These are phyloP conservation scores for Stephania cephalantha DNA, from an alignment of 164 flowering plant genomes.

Conservation along the genomic window DNA sequence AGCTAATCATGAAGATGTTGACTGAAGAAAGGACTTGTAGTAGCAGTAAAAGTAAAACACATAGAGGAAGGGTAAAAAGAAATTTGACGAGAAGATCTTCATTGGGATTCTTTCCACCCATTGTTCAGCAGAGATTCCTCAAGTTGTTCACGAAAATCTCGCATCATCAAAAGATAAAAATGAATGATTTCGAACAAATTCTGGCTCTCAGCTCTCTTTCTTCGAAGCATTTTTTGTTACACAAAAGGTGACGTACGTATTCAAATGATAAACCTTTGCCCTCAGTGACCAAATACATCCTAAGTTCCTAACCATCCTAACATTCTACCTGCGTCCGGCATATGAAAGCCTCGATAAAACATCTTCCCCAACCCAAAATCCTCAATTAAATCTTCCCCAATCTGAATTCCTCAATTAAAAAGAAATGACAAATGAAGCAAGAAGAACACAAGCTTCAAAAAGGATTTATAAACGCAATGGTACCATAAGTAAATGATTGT, in stretches of 20 bases:
- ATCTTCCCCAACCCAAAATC: neutral
- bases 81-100: conserved; percentile 53
- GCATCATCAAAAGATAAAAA: conserved; percentile 26
- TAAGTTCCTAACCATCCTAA: neutral
- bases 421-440: neutral
- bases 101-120: conserved; percentile 74
- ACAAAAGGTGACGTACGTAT: neutral
- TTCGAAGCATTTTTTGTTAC: neutral
- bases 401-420: neutral
- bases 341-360: neutral
- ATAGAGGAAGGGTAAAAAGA: conserved; percentile 65
- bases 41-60: conserved; percentile 40
- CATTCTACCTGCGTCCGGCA: neutral
- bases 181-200: neutral
- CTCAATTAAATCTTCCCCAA: neutral
- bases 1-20: conserved; percentile 7
- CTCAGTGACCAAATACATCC: neutral
- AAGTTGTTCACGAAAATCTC: conserved; percentile 72
- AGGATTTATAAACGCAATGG: neutral
- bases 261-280: neutral
- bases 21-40: conserved; percentile 65
- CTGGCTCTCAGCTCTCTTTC: neutral
- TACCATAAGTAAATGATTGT: neutral
- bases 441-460: neutral
- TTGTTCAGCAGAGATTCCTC: conserved; percentile 88